These are phyloP conservation scores for Samsoniella hepiali DNA, from an alignment of 2,329 filamentous ascomycete species.

Conservation along the genomic window DNA sequence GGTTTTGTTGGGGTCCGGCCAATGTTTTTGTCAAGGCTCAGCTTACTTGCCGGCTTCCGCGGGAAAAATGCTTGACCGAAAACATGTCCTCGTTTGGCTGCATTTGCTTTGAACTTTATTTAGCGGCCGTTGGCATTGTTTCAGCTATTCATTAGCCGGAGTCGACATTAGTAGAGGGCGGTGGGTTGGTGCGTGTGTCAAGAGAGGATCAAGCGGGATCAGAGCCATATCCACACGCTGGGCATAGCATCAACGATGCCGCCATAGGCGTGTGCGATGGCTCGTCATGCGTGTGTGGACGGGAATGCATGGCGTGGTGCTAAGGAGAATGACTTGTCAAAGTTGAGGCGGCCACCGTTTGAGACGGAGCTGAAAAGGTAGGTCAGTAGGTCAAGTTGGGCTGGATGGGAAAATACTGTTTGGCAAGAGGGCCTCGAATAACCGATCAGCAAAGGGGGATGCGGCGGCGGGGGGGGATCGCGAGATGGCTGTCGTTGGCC, in stretches of 20 bases:
- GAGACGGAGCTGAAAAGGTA: not conserved
- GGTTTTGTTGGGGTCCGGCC: conserved; percentile 3
- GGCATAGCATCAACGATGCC: conserved; percentile 1
- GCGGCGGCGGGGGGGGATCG: not conserved
- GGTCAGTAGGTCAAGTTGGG: not conserved
- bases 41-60: conserved; percentile 12
- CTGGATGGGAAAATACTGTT: not conserved
- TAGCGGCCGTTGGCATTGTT: not conserved
- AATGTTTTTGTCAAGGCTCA: not conserved
- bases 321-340: conserved; percentile 1
- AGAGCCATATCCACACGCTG: not conserved
- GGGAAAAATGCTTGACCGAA: not conserved
- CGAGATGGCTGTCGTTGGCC: not conserved
- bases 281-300: not conserved
- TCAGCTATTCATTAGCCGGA: not conserved
- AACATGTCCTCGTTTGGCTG: not conserved
- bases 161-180: not conserved
- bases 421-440: conserved; percentile 9
- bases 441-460: conserved; percentile 2
- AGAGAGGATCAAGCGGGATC: not conserved
- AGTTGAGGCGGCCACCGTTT: conserved; percentile 7
- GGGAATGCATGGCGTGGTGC: conserved; percentile 3
- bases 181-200: not conserved
- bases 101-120: not conserved
- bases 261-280: not conserved